Evolutionary conservation across 148 eudicot species (phyloP).

Genomic region (Rhododendron simsii): DNA sequence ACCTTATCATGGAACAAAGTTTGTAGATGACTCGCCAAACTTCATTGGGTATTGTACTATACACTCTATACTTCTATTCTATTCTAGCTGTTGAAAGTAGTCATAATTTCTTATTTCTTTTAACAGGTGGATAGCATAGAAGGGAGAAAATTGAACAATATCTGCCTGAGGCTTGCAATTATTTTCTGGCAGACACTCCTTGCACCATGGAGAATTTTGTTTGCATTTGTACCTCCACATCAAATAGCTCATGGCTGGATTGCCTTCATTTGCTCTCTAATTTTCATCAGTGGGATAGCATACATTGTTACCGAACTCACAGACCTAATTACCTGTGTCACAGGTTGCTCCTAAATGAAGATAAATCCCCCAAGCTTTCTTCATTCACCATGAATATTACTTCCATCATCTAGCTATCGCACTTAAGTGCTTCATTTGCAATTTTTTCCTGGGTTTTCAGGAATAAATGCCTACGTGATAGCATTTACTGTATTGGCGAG

Average conservation of each 20-base stretch:
- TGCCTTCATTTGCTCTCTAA: slow-evolving; percentile 68
- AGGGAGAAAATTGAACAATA: slow-evolving; percentile 33
- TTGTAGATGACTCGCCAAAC: background rate
- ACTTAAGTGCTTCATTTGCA: background rate
- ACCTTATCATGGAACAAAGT: background rate
- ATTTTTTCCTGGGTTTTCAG: slow-evolving; percentile 29
- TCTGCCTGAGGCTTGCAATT: slow-evolving; percentile 26
- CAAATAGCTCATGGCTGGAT: slow-evolving; percentile 88
- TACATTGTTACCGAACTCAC: slow-evolving; percentile 67
- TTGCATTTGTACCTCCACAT: slow-evolving; percentile 82
- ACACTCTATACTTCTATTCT: background rate
- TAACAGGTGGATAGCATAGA: slow-evolving; percentile 49
- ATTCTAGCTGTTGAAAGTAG: background rate
- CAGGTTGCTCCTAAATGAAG: slow-evolving; percentile 42
- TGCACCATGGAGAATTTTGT: slow-evolving; percentile 72
- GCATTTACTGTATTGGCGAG: slow-evolving; percentile 83
- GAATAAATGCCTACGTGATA: slow-evolving; percentile 72
- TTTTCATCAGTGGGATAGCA: slow-evolving; percentile 77
- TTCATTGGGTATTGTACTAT: background rate
- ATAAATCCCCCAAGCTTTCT: background rate
- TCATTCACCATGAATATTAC: background rate
- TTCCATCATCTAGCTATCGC: background rate
- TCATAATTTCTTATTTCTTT: slow-evolving; percentile 13
- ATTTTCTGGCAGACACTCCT: slow-evolving; percentile 51
- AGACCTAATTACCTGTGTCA: slow-evolving; percentile 82